A percentile compares a stretch with the other conserved stretches of the same genome.
phyloP scores from a whole-genome alignment of 148 eudicot species.

The Euryodendron excelsum region DNA sequence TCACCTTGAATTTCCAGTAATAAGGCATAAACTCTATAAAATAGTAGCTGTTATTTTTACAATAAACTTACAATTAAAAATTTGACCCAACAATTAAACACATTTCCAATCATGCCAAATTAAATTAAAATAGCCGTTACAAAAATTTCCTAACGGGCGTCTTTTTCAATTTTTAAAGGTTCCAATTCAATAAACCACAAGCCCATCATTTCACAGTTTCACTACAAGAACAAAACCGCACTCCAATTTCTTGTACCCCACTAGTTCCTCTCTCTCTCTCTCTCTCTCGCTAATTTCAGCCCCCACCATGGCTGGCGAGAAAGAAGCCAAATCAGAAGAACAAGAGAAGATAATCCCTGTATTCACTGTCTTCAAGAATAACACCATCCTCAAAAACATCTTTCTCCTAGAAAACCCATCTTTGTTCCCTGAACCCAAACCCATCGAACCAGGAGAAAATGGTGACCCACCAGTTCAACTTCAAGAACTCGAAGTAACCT shows the following conservation, averaged over 20 bases:
- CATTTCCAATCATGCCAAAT: neutral
- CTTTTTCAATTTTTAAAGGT: constrained; percentile 23
- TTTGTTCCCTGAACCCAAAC: constrained; percentile 10
- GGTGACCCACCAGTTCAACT: constrained; percentile 11
- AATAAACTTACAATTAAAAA: too few relatives aligned
- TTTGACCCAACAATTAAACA: too few relatives aligned
- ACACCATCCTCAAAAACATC: constrained; percentile 77
- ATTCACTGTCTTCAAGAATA: constrained; percentile 71
- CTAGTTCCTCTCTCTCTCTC: constrained; percentile 1
- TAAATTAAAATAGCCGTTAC: constrained; percentile 27
- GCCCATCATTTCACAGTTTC: neutral
- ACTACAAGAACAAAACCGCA: neutral
- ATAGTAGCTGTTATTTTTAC: too few relatives aligned
- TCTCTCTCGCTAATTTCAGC: neutral
- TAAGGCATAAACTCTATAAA: too few relatives aligned
- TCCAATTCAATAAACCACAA: neutral
- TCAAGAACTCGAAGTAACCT: constrained; percentile 48
- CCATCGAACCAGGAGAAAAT: neutral
- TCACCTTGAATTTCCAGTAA: too few relatives aligned
- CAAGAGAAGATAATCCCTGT: constrained; percentile 70
- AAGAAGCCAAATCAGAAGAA: neutral
- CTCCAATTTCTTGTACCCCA: neutral
- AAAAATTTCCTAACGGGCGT: constrained; percentile 21
- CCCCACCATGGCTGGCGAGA: constrained; percentile 28
- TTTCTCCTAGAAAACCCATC: constrained; percentile 55